phyloP scores from a whole-genome alignment of 2,329 filamentous ascomycete species.

The Phoma sp. region DNA sequence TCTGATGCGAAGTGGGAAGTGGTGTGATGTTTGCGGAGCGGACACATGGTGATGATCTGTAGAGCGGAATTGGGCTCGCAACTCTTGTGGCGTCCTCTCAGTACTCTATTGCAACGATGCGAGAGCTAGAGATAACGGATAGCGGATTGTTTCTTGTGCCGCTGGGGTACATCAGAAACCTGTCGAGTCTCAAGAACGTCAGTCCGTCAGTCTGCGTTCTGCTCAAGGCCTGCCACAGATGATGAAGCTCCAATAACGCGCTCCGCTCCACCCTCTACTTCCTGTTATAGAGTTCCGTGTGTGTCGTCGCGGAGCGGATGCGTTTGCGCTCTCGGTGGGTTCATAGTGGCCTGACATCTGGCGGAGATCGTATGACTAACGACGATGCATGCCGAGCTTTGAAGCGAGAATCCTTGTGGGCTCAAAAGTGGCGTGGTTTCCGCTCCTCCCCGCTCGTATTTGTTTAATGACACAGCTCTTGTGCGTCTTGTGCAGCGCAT shows the following conservation, averaged over 20 bases:
- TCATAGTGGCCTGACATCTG: slow-evolving; percentile 10
- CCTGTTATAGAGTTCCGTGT: background rate
- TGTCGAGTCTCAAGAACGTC: too few relatives aligned
- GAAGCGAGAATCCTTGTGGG: slow-evolving; percentile 9
- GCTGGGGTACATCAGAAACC: too few relatives aligned
- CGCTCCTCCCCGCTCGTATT: slow-evolving; percentile 34
- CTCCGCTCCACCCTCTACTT: slow-evolving; percentile 4
- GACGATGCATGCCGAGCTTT: slow-evolving; percentile 18
- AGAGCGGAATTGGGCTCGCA: slow-evolving; percentile 6
- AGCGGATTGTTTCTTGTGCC: too few relatives aligned
- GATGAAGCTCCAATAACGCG: background rate
- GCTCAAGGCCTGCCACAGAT: too few relatives aligned
- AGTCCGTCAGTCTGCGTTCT: too few relatives aligned
- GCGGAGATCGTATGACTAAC: slow-evolving; percentile 22
- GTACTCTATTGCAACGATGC: background rate
- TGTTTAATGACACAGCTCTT: slow-evolving; percentile 27
- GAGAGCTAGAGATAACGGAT: background rate
- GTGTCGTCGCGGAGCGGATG: background rate
- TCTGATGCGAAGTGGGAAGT: slow-evolving; percentile 2
- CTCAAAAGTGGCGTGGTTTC: slow-evolving; percentile 20
- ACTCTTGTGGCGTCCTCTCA: background rate
- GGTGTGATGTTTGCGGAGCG: slow-evolving; percentile 12
- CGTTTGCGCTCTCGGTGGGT: background rate
- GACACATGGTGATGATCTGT: slow-evolving; percentile 2
- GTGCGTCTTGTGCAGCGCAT: background rate